Evolutionary conservation across 129 eudicot species (phyloP).

Genomic region (Chrysanthemum makinoi): DNA sequence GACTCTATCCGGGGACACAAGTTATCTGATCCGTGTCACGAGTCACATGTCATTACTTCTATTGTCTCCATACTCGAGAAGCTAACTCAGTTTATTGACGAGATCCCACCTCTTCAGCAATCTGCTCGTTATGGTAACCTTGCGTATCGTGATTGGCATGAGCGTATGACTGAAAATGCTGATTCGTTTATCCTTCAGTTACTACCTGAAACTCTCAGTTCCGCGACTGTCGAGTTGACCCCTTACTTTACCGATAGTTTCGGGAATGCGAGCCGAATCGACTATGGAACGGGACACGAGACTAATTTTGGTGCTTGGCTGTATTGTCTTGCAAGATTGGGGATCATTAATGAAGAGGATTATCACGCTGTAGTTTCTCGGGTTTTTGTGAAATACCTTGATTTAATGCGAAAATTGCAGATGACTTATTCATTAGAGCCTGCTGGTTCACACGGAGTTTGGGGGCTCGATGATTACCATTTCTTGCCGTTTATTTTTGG

Average conservation of each 20-base stretch:
- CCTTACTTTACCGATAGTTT: slow-evolving; percentile 89
- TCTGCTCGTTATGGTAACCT: slow-evolving; percentile 76
- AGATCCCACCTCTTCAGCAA: slow-evolving; percentile 67
- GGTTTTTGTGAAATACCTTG: slow-evolving; percentile 81
- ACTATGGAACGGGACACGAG: slow-evolving; percentile 96
- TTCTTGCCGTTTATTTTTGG: slow-evolving; percentile 89
- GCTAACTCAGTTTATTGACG: slow-evolving; percentile 49
- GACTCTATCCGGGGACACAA: slow-evolving; percentile 60
- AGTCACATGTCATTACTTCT: slow-evolving; percentile 36
- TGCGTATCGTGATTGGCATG: slow-evolving; percentile 76
- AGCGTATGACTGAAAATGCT: slow-evolving; percentile 48
- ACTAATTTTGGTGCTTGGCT: slow-evolving; percentile 95
- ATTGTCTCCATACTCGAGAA: slow-evolving; percentile 48
- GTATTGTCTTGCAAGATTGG: slow-evolving; percentile 68
- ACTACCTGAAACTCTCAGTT: slow-evolving; percentile 41
- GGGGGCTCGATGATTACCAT: slow-evolving; percentile 98
- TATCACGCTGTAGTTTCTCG: slow-evolving; percentile 72
- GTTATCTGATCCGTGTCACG: slow-evolving; percentile 75
- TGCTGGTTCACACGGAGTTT: slow-evolving; percentile 97
- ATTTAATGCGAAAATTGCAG: slow-evolving; percentile 83
- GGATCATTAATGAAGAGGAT: slow-evolving; percentile 71
- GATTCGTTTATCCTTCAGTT: slow-evolving; percentile 47
- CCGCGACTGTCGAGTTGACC: slow-evolving; percentile 58
- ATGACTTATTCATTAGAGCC: slow-evolving; percentile 73
- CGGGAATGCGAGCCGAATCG: slow-evolving; percentile 77